Conservation (phyloP, 306 rosid species). For the Trifolium repens region DNA sequence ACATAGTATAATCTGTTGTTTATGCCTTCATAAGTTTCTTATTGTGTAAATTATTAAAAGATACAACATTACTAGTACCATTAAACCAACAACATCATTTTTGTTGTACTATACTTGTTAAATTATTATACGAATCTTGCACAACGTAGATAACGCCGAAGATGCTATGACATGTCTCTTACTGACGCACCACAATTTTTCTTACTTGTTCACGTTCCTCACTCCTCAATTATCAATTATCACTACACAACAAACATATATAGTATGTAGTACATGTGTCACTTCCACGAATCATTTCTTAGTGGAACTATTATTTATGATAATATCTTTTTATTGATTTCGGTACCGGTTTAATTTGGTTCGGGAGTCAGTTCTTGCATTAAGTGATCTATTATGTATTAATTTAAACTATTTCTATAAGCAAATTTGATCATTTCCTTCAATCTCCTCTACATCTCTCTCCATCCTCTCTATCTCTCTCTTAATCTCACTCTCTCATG, state of each 20-base stretch:
- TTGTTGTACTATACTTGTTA: not conserved
- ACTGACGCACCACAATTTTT: not conserved
- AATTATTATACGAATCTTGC: conserved; percentile 1
- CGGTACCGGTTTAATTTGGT: too few species aligned
- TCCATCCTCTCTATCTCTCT: too few species aligned
- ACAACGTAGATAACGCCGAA: not conserved
- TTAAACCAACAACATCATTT: too few species aligned
- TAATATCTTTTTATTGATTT: too few species aligned
- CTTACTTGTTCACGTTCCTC: not conserved
- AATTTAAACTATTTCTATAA: too few species aligned
- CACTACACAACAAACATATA: not conserved
- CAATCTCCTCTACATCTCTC: too few species aligned
- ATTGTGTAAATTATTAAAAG: not conserved
- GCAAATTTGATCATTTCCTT: too few species aligned
- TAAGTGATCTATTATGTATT: too few species aligned
- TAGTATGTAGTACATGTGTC: too few species aligned
- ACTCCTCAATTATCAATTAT: not conserved
- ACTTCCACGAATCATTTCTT: not conserved
- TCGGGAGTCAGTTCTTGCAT: too few species aligned
- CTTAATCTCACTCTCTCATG: too few species aligned
- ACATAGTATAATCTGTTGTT: not conserved
- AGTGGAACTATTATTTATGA: not conserved
- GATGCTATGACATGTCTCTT: not conserved
- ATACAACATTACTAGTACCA: not conserved
- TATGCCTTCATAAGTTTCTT: not conserved